Percentiles rank a stretch among this genome's conserved stretches.
Evolutionary conservation across 805 yeast genomes (phyloP).

Genomic region (Ogataea wickerhamii): DNA sequence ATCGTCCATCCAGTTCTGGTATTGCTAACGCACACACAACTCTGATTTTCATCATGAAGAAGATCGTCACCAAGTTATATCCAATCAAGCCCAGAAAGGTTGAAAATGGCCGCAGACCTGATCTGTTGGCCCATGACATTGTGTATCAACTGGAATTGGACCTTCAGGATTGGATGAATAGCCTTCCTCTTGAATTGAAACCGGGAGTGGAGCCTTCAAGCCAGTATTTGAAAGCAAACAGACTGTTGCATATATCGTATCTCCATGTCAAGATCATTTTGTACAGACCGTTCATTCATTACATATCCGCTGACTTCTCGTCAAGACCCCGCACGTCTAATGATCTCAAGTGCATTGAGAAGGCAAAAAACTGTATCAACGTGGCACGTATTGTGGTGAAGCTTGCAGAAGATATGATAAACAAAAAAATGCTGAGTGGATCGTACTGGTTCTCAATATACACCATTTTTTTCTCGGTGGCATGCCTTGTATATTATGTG

Average conservation of each 20-base stretch:
- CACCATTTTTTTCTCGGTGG: constrained; percentile 84
- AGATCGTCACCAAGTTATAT: constrained; percentile 68
- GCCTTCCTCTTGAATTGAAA: constrained; percentile 64
- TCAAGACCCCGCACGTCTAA: constrained; percentile 24
- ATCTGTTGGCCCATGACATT: constrained; percentile 31
- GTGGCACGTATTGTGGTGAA: constrained; percentile 81
- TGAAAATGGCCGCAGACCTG: constrained; percentile 30
- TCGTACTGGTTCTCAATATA: constrained; percentile 91
- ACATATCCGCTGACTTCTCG: constrained; percentile 54
- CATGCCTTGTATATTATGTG: constrained; percentile 77
- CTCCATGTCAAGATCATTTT: constrained; percentile 75
- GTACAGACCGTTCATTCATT: constrained; percentile 87
- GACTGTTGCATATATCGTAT: constrained; percentile 67
- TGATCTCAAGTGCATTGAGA: constrained; percentile 60
- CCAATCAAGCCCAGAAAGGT: constrained; percentile 53
- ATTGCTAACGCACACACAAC: constrained; percentile 85
- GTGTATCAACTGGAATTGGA: constrained; percentile 67
- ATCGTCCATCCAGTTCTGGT: constrained; percentile 62
- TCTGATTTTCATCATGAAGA: constrained; percentile 64
- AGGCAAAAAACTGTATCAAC: constrained; percentile 80
- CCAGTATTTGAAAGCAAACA: constrained; percentile 67
- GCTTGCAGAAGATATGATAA: constrained; percentile 75
- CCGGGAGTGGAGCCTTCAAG: constrained; percentile 69
- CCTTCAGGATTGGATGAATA: constrained; percentile 66
- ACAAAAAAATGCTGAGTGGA: constrained; percentile 67